Base-by-base conservation (phyloP, 1,139 yeast species). In the Diutina rugosa region DNA sequence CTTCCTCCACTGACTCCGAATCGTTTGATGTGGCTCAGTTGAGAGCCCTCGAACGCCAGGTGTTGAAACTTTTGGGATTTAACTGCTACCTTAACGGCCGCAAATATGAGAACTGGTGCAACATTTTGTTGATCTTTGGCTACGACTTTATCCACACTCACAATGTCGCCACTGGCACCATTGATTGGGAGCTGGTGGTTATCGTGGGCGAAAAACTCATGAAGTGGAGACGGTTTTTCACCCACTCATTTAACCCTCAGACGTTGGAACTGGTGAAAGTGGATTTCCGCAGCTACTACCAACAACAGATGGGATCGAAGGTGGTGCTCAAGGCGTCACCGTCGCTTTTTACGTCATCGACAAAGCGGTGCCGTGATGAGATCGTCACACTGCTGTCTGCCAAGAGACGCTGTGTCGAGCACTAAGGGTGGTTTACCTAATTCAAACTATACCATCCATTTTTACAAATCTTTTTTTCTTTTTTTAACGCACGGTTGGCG, bases 21-120 rank as follows among this genome's bases (percentile, higher is more conserved):
- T 58, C 60, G 26, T 63, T 69, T 54, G 67, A 67, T 56, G 61
- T 76, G n/a, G 62, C 68, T 51, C 81, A 78, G 58, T 72, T 88
- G 59, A 74, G 74, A 59, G 63, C 64, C 12, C 72, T 83, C 58
- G 95, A 88, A 69, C 63, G 78, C 45, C 69, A 73, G n/a, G 73
- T 86, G 48, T 74, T 88, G 58, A 63, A 68, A 46, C 69, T 77
- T 12, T 72, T 87, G 58, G 75, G 82, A 61, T 86, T 84, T 72
- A 73, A 79, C 54, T 67, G 84, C 53, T 80, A 77, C 65, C 72
- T 85, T 55, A 78, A 78, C 55, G 73, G 73, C 51, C 67, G 68
- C 44, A 72, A 76, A 55, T 83, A 81, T 62, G 81, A 77, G 59
- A 77, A 80, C 59, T 82, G 85, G 86, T 76, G 80, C 63, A 75